Evolutionary conservation across 768 basidiomycete species (phyloP).

Genomic region (Mycena venus): DNA sequence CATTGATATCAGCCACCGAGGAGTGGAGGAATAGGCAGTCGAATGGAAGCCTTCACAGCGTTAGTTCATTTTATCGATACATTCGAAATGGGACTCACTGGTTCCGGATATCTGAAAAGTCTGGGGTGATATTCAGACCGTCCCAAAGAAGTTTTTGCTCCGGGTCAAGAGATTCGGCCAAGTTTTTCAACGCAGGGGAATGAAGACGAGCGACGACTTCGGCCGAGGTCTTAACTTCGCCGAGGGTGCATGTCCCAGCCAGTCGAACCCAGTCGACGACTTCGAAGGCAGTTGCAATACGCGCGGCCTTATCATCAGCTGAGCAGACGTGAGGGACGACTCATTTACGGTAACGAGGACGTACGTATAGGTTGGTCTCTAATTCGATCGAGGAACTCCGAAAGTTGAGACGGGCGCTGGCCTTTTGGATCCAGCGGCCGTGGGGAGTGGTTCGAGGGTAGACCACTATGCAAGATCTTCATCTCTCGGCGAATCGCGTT

Average conservation of each 20-base stretch:
- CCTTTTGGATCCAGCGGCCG: neutral
- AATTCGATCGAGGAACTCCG: constrained; percentile 60
- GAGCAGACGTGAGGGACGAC: neutral
- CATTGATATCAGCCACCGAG: constrained; percentile 37
- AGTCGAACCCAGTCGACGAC: constrained; percentile 78
- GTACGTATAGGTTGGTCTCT: constrained; percentile 62
- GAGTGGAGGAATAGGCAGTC: constrained; percentile 60
- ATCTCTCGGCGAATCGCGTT: constrained; percentile 62
- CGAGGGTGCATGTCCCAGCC: constrained; percentile 46
- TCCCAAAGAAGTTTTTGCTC: constrained; percentile 58
- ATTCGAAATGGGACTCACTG: constrained; percentile 42
- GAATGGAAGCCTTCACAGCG: constrained; percentile 48
- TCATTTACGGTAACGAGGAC: constrained; percentile 38
- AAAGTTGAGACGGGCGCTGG: constrained; percentile 35
- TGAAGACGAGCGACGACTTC: constrained; percentile 56
- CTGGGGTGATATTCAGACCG: constrained; percentile 43
- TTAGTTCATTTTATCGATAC: neutral
- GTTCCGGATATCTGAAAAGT: constrained; percentile 35
- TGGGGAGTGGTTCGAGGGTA: constrained; percentile 35
- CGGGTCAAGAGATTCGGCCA: constrained; percentile 62
- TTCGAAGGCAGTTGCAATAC: constrained; percentile 61
- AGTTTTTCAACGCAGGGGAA: constrained; percentile 53
- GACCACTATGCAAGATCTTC: constrained; percentile 51
- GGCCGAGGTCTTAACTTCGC: constrained; percentile 57
- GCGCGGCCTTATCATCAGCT: constrained; percentile 54